Base-by-base conservation (phyloP, 2,329 filamentous ascomycete species). In the Claviceps spartinae region DNA sequence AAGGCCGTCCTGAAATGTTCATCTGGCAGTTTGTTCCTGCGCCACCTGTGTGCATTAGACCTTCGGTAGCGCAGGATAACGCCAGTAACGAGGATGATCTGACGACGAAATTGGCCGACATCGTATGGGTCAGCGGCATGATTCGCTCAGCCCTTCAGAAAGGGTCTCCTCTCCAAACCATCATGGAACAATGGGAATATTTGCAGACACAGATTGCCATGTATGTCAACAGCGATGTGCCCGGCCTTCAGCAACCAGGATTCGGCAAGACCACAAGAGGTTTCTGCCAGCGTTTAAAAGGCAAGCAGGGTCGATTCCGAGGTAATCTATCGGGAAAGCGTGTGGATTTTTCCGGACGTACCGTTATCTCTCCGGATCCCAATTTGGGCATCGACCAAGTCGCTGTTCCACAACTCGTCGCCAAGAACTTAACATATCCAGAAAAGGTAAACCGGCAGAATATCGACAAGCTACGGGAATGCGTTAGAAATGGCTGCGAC, bases 121-220 rank as follows among this genome's bases (percentile, higher is more conserved):
- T 98, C 57, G 85, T 96, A 9, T 88, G 94, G 61, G 88, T 94
- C 57, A 95, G 90, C 63, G 85, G 86, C 51, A 81, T 94, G 60
- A 88, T 98, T 56, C 83, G 86, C 48, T 85, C 87, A 22, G 88
- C 88, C 0, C 68, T 97, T 16, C 77, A 85, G 55, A 89, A 88
- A 59, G 91, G 91, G 9, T 86, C 90, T 14, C 82, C 88, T 0
- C 78, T 98, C 2, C 81, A 86, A 58, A 94, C 88, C 1, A 86
- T 97, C 52, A 94, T 97, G 83, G 93, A 98, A 65, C 89, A 95
- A 61, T 98, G 93, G 93, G 93, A 98, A 63, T 97, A 91, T 62
- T 73, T 98, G 55, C 91, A 97, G 63, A 77, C 95, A 8, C 90
- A 97, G 62, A 86, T 97, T 54, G 93, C 91, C 55, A 89, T 97